phyloP scores from a whole-genome alignment of 2,329 filamentous ascomycete species.

The Ceratocystis variospora region DNA sequence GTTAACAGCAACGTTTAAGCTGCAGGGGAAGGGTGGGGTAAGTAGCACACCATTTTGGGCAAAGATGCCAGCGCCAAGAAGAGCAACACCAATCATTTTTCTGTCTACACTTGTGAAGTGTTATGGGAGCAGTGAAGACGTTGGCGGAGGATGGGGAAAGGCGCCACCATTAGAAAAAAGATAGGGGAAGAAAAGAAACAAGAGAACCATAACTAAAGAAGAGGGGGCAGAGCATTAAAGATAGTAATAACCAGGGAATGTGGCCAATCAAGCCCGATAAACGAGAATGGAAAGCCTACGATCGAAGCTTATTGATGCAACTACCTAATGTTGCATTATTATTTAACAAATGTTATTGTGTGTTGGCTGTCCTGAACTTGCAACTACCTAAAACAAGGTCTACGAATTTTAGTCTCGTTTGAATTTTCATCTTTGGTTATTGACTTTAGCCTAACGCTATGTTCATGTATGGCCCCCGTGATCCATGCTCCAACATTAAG shows the following conservation, averaged over 20 bases:
- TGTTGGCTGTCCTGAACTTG: neutral
- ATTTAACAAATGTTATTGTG: no score
- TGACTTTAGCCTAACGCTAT: neutral
- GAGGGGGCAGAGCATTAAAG: neutral
- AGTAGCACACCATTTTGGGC: constrained; percentile 37
- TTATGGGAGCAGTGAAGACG: no score
- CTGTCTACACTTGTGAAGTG: no score
- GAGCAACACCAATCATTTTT: constrained; percentile 36
- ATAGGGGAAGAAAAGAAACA: neutral
- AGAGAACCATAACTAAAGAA: neutral
- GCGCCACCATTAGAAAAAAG: neutral
- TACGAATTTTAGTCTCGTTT: neutral
- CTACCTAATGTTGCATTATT: neutral
- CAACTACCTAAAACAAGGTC: neutral
- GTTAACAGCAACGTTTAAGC: neutral
- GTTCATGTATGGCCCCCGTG: neutral
- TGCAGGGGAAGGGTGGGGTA: neutral
- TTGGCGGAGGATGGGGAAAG: neutral
- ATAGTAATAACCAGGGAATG: neutral
- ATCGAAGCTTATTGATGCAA: neutral
- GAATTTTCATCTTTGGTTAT: neutral
- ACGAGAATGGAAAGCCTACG: neutral
- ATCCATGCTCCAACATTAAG: neutral
- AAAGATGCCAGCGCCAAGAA: constrained; percentile 51
- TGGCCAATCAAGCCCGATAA: neutral